A percentile compares a stretch with the other conserved stretches of the same genome.
Evolutionary conservation across 345 rosid species (phyloP).

Genomic region (Acer yangbiense): DNA sequence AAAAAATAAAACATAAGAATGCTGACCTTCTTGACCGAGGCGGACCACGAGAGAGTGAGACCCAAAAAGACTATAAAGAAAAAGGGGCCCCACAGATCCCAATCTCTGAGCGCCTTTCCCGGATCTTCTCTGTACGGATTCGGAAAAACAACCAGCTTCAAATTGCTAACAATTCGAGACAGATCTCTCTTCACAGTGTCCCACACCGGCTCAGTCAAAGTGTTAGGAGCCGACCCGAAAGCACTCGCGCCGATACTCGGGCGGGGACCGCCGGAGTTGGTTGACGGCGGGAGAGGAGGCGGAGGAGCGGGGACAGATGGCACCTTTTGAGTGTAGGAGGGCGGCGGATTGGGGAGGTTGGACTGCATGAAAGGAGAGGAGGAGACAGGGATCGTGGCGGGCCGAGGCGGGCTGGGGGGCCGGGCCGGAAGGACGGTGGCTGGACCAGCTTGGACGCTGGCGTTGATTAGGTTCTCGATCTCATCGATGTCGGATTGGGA

Average conservation of each 20-base stretch:
- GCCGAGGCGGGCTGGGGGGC: conserved; percentile 76
- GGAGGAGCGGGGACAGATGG: conserved; percentile 49
- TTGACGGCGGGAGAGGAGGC: conserved; percentile 29
- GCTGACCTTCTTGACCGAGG: conserved; percentile 69
- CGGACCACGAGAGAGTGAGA: conserved; percentile 88
- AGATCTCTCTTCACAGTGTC: conserved; percentile 98
- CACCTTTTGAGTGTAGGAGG: conserved; percentile 40
- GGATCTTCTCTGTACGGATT: conserved; percentile 94
- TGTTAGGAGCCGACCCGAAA: conserved; percentile 81
- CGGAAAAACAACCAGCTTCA: conserved; percentile 96
- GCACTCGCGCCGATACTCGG: conserved; percentile 38
- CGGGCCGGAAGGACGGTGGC: conserved; percentile 87
- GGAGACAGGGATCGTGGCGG: conserved; percentile 73
- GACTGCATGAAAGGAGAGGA: conserved; percentile 70
- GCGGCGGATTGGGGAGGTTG: conserved; percentile 54
- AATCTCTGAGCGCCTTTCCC: conserved; percentile 94
- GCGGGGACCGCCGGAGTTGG: neutral
- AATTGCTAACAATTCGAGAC: conserved; percentile 85
- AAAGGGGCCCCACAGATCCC: conserved; percentile 99
- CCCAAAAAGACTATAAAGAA: conserved; percentile 94
- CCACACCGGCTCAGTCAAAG: conserved; percentile 97
- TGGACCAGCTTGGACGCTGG: conserved; percentile 65
- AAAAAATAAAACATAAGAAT: neutral
- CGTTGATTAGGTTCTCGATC: conserved; percentile 92
- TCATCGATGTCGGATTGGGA: conserved; percentile 99